Conservation (phyloP, 257 asterid genomes). For the Solanum clarkiae region DNA sequence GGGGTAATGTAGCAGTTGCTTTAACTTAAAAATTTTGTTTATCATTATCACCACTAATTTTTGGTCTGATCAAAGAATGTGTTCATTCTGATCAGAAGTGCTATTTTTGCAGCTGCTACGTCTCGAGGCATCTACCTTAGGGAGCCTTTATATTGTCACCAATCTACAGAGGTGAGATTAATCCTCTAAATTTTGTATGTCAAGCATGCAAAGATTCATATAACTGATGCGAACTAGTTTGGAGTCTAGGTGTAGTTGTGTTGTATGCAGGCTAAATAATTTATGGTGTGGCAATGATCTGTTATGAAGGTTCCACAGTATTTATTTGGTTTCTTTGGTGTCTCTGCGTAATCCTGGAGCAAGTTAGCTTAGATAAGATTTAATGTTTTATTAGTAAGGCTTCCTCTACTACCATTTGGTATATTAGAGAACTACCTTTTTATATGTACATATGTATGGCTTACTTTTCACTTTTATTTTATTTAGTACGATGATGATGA, state of each 20-base stretch:
- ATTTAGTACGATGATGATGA: not conserved
- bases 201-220: not conserved
- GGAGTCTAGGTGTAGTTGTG: not conserved
- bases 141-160: slow-evolving; percentile 61
- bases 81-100: not conserved
- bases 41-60: not conserved
- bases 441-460: no score
- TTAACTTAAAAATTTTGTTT: not conserved
- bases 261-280: not conserved
- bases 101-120: slow-evolving; percentile 53
- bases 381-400: not conserved
- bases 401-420: not conserved
- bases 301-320: not conserved
- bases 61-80: not conserved
- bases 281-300: not conserved
- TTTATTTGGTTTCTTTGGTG: not conserved
- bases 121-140: slow-evolving; percentile 91
- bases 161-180: slow-evolving; percentile 65
- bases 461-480: not conserved
- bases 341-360: not conserved
- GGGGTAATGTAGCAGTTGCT: not conserved
- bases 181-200: slow-evolving; percentile 1
- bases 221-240: not conserved
- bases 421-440: not conserved
- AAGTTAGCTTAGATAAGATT: not conserved